phyloP scores from a whole-genome alignment of 2,329 filamentous ascomycete genomes.

The Colletotrichum sp. region DNA sequence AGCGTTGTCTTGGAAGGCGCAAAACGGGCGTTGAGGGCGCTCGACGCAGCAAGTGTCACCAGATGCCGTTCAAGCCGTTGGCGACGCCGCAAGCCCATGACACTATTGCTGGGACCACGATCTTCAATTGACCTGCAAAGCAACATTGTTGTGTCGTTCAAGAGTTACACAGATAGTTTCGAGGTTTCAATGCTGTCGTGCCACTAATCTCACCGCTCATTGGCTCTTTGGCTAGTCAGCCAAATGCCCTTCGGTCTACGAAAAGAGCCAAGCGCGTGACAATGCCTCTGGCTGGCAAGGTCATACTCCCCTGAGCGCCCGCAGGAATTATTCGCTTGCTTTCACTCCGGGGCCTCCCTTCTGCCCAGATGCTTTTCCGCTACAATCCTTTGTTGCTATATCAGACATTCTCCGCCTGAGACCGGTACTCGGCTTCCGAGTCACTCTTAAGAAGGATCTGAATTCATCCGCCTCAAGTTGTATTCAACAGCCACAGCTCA shows the following conservation, averaged over 20 bases:
- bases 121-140: background rate
- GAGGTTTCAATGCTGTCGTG: background rate
- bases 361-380: background rate
- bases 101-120: background rate
- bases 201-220: background rate
- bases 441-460: background rate
- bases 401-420: background rate
- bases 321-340: background rate
- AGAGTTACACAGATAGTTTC: background rate
- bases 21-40: background rate
- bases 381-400: background rate
- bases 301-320: background rate
- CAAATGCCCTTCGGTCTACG: background rate
- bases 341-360: background rate
- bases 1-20: background rate
- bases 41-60: background rate
- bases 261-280: background rate
- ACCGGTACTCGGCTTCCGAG: background rate
- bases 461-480: background rate
- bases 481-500: background rate
- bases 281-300: background rate
- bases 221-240: background rate
- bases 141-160: background rate
- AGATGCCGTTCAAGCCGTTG: background rate
- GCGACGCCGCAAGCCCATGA: background rate